Evolutionary conservation across 345 rosid genomes (phyloP), one percentile per base, ranked within the genome.

Genomic region (Garcia nutans): DNA sequence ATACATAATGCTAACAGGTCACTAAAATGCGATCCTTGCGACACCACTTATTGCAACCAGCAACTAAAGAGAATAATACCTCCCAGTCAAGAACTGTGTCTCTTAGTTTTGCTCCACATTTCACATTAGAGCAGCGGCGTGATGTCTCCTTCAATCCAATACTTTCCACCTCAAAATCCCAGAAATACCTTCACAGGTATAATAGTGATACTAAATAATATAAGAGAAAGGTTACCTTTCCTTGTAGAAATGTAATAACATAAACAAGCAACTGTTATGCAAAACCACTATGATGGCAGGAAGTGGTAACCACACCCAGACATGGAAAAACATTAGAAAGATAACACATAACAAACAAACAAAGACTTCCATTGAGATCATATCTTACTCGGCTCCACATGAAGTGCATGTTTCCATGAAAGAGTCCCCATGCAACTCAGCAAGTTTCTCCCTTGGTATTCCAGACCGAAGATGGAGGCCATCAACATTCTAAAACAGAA

Each of bases 31-130:
- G 52, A 12, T 16, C 20, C 56, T 57, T 15, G 8, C 15, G 54
- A 47, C 55, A 0, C 11, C 20, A 44, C 54, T 28, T 59, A 31
- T n/a, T 72, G 42, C 24, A 54, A 19, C 10, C 8, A 56, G 61
- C 49, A 52, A 73, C 70, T 56, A 26, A 50, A 57, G 22, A 37
- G 55, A 57, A 57, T 55, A 52, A 11, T 79, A 95, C 99, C 99
- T 96, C 99, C 99, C 99, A 96, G 72, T 96, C 99, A 82, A 96
- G 91, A 78, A 96, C 99, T 2, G 98, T 91, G 78, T 95, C 99
- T 86, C 74, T 89, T 65, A 96, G 96, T 87, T 89, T 96, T 73
- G 86, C 88, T 72, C 93, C 90, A 75, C 99, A 96, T 67, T 87
- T 88, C 75, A 16, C 77, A 77, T 77, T 74, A 66, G 96, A 78